These are phyloP conservation scores for Morella rubra DNA, from an alignment of 306 rosid genomes.

Conservation along the genomic window DNA sequence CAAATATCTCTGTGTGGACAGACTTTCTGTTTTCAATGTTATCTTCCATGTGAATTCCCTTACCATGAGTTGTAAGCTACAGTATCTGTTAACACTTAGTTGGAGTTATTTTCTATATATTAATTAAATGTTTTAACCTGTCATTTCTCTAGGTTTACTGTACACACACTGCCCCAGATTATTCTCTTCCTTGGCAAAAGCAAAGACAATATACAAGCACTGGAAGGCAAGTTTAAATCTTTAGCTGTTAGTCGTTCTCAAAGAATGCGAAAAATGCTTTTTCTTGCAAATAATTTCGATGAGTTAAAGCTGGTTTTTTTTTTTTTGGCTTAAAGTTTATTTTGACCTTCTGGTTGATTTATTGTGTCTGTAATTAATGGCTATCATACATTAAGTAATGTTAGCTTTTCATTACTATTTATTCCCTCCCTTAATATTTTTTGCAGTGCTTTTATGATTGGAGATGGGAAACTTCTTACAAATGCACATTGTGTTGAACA, in stretches of 20 bases:
- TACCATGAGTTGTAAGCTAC: conserved; percentile 12
- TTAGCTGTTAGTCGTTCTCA: conserved; percentile 13
- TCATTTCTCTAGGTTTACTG: conserved; percentile 74
- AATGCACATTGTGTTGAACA: conserved; percentile 99
- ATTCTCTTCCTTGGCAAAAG: conserved; percentile 99
- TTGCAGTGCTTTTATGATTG: conserved; percentile 97
- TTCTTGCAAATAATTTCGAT: conserved; percentile 6
- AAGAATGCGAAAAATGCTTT: conserved; percentile 5
- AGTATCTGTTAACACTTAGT: conserved; percentile 3
- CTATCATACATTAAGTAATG: background rate
- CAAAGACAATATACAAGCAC: conserved; percentile 96
- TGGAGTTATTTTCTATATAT: conserved; percentile 13
- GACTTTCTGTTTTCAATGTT: background rate
- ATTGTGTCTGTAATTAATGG: background rate
- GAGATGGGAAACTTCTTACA: conserved; percentile 78
- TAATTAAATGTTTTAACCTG: conserved; percentile 16
- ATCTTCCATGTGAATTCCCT: background rate
- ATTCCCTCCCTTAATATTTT: conserved; percentile 1
- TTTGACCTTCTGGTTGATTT: background rate
- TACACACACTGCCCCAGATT: conserved; percentile 94
- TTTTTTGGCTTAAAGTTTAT: background rate
- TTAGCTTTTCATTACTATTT: background rate
- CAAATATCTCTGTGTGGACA: background rate
- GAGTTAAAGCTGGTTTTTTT: background rate
- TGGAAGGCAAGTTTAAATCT: conserved; percentile 71